A percentile compares a stretch with the other conserved stretches of the same genome.
phyloP scores from a whole-genome alignment of 352 stramenopile genomes.

The Globisporangium mamillatum region DNA sequence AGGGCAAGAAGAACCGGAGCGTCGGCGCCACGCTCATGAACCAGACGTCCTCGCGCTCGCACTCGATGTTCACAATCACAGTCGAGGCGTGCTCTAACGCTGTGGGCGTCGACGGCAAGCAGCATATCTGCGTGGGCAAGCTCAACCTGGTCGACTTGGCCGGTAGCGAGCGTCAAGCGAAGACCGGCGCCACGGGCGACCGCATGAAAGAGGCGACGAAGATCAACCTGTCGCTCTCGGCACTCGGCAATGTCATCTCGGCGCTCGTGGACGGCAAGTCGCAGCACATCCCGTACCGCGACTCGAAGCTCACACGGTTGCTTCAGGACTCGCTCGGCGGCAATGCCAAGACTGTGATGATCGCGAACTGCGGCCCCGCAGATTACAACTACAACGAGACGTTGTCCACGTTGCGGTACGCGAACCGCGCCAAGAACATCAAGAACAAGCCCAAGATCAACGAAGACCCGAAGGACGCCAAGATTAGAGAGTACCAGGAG shows the following conservation, averaged over 20 bases:
- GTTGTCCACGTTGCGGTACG: constrained; percentile 94
- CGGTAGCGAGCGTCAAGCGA: constrained; percentile 71
- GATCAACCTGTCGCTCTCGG: constrained; percentile 65
- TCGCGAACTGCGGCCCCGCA: constrained; percentile 95
- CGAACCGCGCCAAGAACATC: constrained; percentile 99
- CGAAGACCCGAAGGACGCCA: constrained; percentile 97
- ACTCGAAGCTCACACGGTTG: constrained; percentile 87
- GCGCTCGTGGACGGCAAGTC: constrained; percentile 80
- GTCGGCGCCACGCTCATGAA: constrained; percentile 98
- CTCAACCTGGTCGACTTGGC: constrained; percentile 92
- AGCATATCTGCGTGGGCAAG: constrained; percentile 96
- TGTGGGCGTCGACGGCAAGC: constrained; percentile 58
- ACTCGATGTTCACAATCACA: constrained; percentile 98
- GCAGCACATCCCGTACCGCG: constrained; percentile 71
- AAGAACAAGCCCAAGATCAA: constrained; percentile 99
- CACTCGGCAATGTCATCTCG: constrained; percentile 86
- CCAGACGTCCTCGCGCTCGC: constrained; percentile 94
- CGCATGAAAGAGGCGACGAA: constrained; percentile 80
- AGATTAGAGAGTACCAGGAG: constrained; percentile 96
- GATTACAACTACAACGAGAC: constrained; percentile 98
- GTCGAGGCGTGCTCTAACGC: constrained; percentile 90
- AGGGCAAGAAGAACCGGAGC: constrained; percentile 93
- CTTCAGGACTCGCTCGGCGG: constrained; percentile 81
- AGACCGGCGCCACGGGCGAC: constrained; percentile 71
- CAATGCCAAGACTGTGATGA: constrained; percentile 96